A percentile compares a stretch with the other conserved stretches of the same genome.
Conservation (phyloP, 257 asterid species). For the Solanum appendiculatum region DNA sequence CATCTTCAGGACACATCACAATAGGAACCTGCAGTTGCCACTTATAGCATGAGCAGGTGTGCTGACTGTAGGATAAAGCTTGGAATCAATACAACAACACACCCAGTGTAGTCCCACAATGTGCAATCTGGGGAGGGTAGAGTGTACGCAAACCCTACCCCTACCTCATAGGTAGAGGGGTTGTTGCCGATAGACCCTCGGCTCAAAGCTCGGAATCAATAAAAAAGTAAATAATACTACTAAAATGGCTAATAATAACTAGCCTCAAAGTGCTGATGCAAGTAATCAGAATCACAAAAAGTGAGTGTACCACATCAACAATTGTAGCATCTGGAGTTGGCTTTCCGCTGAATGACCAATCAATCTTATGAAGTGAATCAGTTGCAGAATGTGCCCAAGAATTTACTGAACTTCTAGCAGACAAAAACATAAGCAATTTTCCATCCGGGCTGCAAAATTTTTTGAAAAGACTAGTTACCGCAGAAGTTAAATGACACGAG, state of each 20-base stretch:
- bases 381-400: conserved; percentile 92
- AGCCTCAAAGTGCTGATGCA: neutral
- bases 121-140: neutral
- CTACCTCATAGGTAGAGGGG: neutral
- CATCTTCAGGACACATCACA: conserved; percentile 72
- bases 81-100: neutral
- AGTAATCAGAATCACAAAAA: neutral
- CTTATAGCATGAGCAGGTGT: neutral
- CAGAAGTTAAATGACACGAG: neutral
- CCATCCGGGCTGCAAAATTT: conserved; percentile 63
- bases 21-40: conserved; percentile 61
- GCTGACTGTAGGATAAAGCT: neutral
- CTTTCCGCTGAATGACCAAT: conserved; percentile 72
- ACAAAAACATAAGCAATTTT: conserved; percentile 62
- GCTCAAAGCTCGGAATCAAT: neutral
- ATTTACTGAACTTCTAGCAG: conserved; percentile 71
- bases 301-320: conserved; percentile 61
- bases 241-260: neutral
- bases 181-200: neutral
- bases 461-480: neutral
- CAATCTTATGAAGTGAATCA: conserved; percentile 70
- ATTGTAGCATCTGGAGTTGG: conserved; percentile 29
- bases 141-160: neutral
- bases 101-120: neutral
- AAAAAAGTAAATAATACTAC: neutral